A percentile compares a stretch with the other conserved stretches of the same genome.
Evolutionary conservation across 148 eudicot genomes (phyloP).

Genomic region (Chenopodium suecicum): DNA sequence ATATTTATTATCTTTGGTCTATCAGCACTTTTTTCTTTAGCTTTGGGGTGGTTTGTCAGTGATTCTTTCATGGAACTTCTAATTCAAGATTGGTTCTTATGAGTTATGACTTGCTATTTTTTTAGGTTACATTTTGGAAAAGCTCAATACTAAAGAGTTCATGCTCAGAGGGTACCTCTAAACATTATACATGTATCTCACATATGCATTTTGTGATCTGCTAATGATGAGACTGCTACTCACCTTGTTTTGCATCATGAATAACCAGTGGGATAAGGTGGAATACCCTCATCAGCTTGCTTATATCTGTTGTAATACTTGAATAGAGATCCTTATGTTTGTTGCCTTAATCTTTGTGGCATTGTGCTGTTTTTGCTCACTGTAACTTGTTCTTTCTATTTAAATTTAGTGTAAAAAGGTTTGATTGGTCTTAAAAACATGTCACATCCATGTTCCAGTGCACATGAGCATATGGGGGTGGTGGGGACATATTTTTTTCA

Average conservation of each 20-base stretch:
- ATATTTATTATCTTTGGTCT: no score
- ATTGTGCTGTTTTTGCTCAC: not conserved
- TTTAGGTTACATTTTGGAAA: not conserved
- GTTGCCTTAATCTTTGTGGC: not conserved
- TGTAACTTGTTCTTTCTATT: not conserved
- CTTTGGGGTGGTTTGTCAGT: not conserved
- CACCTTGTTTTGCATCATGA: not conserved
- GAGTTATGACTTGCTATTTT: not conserved
- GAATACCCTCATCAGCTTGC: not conserved
- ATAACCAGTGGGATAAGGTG: not conserved
- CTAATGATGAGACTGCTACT: not conserved
- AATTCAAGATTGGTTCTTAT: not conserved
- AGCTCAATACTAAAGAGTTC: not conserved
- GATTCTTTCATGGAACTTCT: not conserved
- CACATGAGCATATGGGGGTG: not conserved
- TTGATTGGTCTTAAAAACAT: not conserved
- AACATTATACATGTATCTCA: no score
- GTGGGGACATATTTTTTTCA: no score
- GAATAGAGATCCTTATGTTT: no score
- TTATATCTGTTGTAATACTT: not conserved
- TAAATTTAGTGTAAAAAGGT: not conserved
- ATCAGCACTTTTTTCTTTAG: no score
- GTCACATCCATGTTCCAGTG: not conserved
- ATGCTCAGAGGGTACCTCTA: no score
- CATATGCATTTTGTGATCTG: no score